A percentile compares a stretch with the other conserved stretches of the same genome.
Evolutionary conservation across 768 basidiomycete genomes (phyloP).

Genomic region (Hemileccinum impolitum): DNA sequence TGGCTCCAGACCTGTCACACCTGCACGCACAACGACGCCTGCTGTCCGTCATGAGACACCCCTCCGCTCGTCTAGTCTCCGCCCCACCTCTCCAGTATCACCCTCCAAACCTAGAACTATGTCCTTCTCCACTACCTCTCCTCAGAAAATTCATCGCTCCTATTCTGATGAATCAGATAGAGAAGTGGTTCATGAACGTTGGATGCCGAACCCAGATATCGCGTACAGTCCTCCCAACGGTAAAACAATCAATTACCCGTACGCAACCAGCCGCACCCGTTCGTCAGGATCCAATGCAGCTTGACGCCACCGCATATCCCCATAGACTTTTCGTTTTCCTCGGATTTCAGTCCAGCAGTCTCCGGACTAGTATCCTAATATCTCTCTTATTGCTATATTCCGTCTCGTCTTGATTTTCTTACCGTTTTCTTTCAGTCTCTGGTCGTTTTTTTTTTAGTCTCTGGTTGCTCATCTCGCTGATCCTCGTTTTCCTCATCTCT

Average conservation of each 20-base stretch:
- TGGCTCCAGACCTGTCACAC: constrained; percentile 32
- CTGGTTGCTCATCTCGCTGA: constrained; percentile 9
- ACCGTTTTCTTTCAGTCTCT: constrained; percentile 18
- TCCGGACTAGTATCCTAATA: constrained; percentile 32
- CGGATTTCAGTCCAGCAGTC: constrained; percentile 26
- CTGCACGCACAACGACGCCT: constrained; percentile 29
- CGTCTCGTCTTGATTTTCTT: constrained; percentile 22
- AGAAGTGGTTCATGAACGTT: constrained; percentile 58
- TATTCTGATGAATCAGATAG: constrained; percentile 62
- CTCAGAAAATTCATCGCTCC: constrained; percentile 57
- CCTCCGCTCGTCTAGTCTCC: constrained; percentile 27
- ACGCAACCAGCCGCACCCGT: constrained; percentile 27
- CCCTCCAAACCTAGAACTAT: constrained; percentile 47
- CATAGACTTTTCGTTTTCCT: constrained; percentile 23
- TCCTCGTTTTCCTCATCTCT: constrained; percentile 16
- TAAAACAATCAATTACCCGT: constrained; percentile 27
- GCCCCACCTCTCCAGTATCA: constrained; percentile 29
- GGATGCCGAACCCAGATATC: constrained; percentile 51
- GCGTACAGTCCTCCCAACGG: constrained; percentile 37
- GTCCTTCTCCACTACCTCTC: constrained; percentile 45
- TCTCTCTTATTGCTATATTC: constrained; percentile 35
- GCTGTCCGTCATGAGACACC: constrained; percentile 30
- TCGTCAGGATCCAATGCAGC: constrained; percentile 35
- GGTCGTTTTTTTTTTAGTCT: constrained; percentile 1
- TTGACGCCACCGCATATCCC: constrained; percentile 22